Conservation (phyloP, 2,329 filamentous ascomycete species). For the Neoarthrinium moseri region DNA sequence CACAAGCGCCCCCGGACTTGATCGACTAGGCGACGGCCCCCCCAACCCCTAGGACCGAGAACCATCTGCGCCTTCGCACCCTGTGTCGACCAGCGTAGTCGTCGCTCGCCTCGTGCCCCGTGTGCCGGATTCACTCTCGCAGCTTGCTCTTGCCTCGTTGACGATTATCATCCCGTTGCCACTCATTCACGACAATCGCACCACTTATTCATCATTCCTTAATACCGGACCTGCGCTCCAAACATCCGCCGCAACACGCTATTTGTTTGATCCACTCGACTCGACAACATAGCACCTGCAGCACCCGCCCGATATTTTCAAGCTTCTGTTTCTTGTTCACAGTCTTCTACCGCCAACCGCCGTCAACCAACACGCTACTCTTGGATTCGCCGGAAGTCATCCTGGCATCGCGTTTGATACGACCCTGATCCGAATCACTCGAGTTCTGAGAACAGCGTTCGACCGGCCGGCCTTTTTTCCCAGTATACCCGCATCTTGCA, state of each 20-base stretch:
- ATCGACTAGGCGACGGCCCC: no score
- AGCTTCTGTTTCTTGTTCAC: constrained; percentile 29
- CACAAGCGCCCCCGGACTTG: no score
- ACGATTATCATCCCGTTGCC: not conserved
- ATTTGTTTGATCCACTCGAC: no score
- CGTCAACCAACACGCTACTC: constrained; percentile 20
- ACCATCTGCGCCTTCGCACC: constrained; percentile 1
- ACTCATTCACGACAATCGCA: constrained; percentile 8
- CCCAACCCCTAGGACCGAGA: no score
- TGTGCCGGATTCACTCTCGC: not conserved
- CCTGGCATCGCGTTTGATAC: constrained; percentile 32
- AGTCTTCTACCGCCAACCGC: constrained; percentile 23
- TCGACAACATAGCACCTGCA: no score
- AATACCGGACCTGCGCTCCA: constrained; percentile 19
- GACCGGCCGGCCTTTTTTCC: constrained; percentile 19
- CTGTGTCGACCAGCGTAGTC: not conserved
- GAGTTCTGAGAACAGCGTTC: constrained; percentile 16
- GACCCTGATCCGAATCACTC: constrained; percentile 19
- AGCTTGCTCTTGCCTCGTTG: not conserved
- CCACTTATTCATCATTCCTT: constrained; percentile 5
- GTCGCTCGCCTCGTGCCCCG: not conserved
- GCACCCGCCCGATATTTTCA: constrained; percentile 8
- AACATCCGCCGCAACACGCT: constrained; percentile 12
- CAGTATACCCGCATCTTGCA: constrained; percentile 16
- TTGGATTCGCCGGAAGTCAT: constrained; percentile 25